Evolutionary conservation across 768 basidiomycete genomes (phyloP), one percentile per base, ranked within the genome.

Genomic region (Pleurotus eryngii): DNA sequence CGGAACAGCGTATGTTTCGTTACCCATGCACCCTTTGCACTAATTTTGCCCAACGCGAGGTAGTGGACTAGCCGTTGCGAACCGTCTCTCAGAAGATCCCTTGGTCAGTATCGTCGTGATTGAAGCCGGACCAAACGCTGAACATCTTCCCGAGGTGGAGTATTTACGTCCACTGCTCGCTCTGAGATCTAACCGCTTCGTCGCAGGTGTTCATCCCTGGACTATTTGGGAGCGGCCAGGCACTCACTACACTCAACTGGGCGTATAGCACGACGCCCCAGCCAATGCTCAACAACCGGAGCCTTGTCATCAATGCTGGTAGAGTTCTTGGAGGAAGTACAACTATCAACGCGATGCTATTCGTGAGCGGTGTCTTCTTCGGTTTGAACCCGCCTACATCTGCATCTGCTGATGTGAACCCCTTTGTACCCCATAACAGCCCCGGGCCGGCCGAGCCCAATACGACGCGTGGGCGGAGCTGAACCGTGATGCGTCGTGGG

Each of bases 311-410:
- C 11, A 63, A 63, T 37, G 72, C 72, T 1, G 72, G 72, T 2
- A 84, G 83, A 63, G 79, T 80, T 14, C 74, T 88, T 22, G 85
- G 86, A 49, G 85, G 85, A 1, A 80, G 78, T 7, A 80, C 82
- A 6, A 79, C 83, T 5, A 77, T 85, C 57, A 88, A 88, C 69
- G 68, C 67, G 56, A 73, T 73, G 72, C 69, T 73, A 6, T 68
- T 70, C 51, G 72, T 71, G 40, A 17, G 70, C 60, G 37, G 17
- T 35, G 4, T 14, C 55, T 39, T 46, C 38, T n/a, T 17, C 7
- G 8, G 1, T 4, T 1, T 5, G 18, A 9, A 7, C 5, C 24
- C 24, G 6, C 30, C 43, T 38, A 9, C 43, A 40, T 26, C 3
- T 35, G 11, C 30, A 3, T 35, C 30, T 35, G 30, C 30, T 35